Evolutionary conservation across 352 stramenopile species (phyloP), one percentile per base, ranked within the genome.

Genomic region (Globisporangium sylvaticum): DNA sequence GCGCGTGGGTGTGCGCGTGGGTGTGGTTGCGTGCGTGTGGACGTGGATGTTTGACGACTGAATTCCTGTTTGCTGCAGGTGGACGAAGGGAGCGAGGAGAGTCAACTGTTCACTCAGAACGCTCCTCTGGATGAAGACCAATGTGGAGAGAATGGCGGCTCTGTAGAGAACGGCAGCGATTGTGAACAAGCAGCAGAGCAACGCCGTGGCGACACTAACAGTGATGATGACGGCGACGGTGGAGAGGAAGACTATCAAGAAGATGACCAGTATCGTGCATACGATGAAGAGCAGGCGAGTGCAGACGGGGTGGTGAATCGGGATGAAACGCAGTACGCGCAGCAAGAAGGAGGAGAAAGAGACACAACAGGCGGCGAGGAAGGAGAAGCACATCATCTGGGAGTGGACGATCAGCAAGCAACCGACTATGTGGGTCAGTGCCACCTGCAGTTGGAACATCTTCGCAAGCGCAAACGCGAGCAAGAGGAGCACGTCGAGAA

Each of bases 391-490:
- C 34, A 27, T 42, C 22, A 53, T 32, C n/a, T 37, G 14, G 57
- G 48, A 24, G 57, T 53, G 12, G 34, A 53, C 3, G 32, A 52
- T 25, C 20, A 52, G 24, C 8, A 62, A 6, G 57, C 57, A 32
- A 37, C n/a, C 22, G 22, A 53, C 22, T 62, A 62, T 29, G 57
- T 62, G 10, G 57, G n/a, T 18, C 34, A 62, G 34, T 62, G 57
- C 3, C 57, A 25, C 18, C 7, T 37, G 18, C 32, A 53, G 10
- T 27, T 62, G 24, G 57, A 62, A 20, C n/a, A 37, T 31, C 57
- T 62, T 52, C 57, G 57, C 14, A 62, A 62, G 8, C 57, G 57
- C 10, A 62, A 62, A 18, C 57, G 57, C 15, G 57, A 62, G 57
- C 57, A 62, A 24, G 57, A 62, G 20, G 57, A 62, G 24, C 57